Base-by-base conservation (phyloP, 768 basidiomycete genomes). In the Tylopilus cervinicoccineus region DNA sequence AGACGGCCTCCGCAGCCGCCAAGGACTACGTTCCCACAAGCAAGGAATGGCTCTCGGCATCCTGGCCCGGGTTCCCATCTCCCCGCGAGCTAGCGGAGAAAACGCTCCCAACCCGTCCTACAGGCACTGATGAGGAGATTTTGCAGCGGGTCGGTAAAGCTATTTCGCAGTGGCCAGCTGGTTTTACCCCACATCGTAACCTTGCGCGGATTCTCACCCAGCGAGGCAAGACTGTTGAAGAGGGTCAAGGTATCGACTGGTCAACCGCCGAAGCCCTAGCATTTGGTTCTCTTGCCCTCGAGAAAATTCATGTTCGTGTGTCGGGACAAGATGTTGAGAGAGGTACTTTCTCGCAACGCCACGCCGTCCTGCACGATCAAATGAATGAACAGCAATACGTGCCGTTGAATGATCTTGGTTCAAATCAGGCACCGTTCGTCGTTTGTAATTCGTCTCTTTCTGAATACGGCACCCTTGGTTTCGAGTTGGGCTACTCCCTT, bases 301-400 rank as follows among this genome's bases (percentile, higher is more conserved):
- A 98, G 70, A 89, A 89, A 59, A 86, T 86, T 43, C 93, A 98
- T 65, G 88, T 99, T 40, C 89, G 95, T 53, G 76, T 99, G 2
- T 96, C 93, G 1, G 95, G 95, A 26, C 96, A 99, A 71, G 95
- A 99, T 65, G 95, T 98, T 45, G 95, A 99, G 71, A 88, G 95
- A 64, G 95, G 95, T 27, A 99, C 95, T 3, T 99, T 99, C 79
- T 97, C 94, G 13, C 95, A 99, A 64, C 87, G 95, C 38, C 95
- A 99, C 60, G 94, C 94, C 40, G 86, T 99, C 54, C 79, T 99
- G 47, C 93, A 98, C 69, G 95, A 99, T 69, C 95, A 99, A 72
- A 76, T 74, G 59, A 96, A 85, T 59, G 95, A 98, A 70, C 74
- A 82, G 63, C 90, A 92, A 65, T 95, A 93, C 67, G 69, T 92